Evolutionary conservation across 768 basidiomycete species (phyloP).

Genomic region (Lanmaoa rubissima): DNA sequence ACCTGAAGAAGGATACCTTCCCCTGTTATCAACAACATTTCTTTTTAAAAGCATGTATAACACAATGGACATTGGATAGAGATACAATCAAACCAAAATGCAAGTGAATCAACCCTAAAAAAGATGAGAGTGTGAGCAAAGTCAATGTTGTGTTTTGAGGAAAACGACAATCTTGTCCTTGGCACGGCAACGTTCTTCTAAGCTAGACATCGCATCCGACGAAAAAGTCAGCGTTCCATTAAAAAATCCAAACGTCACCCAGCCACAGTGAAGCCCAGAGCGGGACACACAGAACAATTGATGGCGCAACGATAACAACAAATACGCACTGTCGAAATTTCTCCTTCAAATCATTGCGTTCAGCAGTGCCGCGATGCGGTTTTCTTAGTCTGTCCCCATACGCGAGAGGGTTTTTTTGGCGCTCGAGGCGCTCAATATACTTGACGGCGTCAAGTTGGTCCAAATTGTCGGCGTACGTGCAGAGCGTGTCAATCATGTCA

Average conservation of each 20-base stretch:
- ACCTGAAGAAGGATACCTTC: no score
- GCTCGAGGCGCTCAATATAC: conserved; percentile 40
- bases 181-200: not conserved
- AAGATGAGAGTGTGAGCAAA: not conserved
- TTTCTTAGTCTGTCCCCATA: conserved; percentile 36
- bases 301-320: no score
- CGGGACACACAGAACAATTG: no score
- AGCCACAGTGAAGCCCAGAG: no score
- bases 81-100: no score
- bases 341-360: not conserved
- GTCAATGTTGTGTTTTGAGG: not conserved
- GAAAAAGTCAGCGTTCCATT: not conserved
- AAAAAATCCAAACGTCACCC: no score
- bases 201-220: not conserved
- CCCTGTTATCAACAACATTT: no score
- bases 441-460: conserved; percentile 19
- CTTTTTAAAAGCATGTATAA: no score
- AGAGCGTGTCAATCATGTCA: not conserved
- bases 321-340: not conserved
- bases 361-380: conserved; percentile 5
- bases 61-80: no score
- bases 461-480: conserved; percentile 7
- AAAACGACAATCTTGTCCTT: not conserved
- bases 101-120: no score
- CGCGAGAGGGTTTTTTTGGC: conserved; percentile 36